A percentile compares a stretch with the other conserved stretches of the same genome.
Evolutionary conservation across 1,139 yeast species (phyloP).

Genomic region (Saccharomyces hybrid): DNA sequence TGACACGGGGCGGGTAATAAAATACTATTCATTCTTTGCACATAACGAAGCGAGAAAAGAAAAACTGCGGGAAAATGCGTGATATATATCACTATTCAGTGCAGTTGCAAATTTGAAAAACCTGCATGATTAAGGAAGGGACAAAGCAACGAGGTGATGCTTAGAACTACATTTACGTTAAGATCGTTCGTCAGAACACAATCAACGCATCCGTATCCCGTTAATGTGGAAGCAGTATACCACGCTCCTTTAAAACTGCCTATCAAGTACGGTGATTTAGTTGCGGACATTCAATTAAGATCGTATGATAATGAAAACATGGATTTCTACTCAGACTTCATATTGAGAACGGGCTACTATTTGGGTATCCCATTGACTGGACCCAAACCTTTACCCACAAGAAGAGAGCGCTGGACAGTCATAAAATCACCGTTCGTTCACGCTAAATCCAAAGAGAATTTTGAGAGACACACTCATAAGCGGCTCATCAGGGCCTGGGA

Average conservation of each 20-base stretch:
- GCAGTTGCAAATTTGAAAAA: background rate
- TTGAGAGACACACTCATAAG: slow-evolving; percentile 78
- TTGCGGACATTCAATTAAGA: slow-evolving; percentile 63
- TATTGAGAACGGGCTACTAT: slow-evolving; percentile 82
- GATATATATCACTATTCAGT: background rate
- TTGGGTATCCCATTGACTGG: slow-evolving; percentile 78
- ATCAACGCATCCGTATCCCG: slow-evolving; percentile 54
- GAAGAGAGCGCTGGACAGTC: slow-evolving; percentile 88
- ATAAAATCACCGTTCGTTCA: slow-evolving; percentile 90
- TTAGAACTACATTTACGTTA: slow-evolving; percentile 6
- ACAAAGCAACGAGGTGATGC: background rate
- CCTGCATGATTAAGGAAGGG: background rate
- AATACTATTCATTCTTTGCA: background rate
- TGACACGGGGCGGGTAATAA: background rate
- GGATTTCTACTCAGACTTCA: slow-evolving; percentile 76
- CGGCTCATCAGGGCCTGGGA: slow-evolving; percentile 72
- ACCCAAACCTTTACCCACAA: slow-evolving; percentile 58
- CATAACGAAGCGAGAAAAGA: background rate
- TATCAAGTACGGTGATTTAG: slow-evolving; percentile 61
- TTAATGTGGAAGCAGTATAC: slow-evolving; percentile 75
- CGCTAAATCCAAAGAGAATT: slow-evolving; percentile 91
- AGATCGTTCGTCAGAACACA: slow-evolving; percentile 33
- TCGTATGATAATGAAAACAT: slow-evolving; percentile 66
- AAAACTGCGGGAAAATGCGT: background rate
- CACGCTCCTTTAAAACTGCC: slow-evolving; percentile 73